These are phyloP conservation scores for Talaromyces sp. DNA, from an alignment of 2,329 filamentous ascomycete genomes.

Conservation along the genomic window DNA sequence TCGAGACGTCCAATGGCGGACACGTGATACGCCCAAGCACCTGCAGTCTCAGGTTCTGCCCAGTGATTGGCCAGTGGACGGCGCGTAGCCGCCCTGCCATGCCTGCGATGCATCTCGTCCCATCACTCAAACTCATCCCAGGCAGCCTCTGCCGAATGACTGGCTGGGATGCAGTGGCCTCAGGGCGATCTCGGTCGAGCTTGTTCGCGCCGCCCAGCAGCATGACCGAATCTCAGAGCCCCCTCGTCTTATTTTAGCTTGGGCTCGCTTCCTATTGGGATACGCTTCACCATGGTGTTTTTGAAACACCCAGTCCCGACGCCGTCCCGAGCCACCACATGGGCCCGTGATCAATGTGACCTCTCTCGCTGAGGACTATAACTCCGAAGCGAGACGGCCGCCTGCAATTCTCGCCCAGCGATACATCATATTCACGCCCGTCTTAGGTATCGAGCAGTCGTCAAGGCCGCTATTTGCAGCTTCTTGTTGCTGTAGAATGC, in stretches of 20 bases:
- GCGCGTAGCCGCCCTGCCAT: conserved; percentile 1
- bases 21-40: background rate
- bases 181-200: background rate
- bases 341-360: background rate
- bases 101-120: background rate
- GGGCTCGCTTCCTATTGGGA: background rate
- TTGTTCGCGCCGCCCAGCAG: background rate
- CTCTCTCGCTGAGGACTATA: background rate
- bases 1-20: background rate
- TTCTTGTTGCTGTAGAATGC: background rate
- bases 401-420: background rate
- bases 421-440: background rate
- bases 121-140: background rate
- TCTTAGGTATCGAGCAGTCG: background rate
- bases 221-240: background rate
- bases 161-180: background rate
- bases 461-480: background rate
- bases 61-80: conserved; percentile 5
- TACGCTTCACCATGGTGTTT: conserved; percentile 7
- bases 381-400: background rate
- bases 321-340: background rate
- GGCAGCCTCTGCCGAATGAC: background rate
- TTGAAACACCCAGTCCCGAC: conserved; percentile 5
- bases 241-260: background rate
- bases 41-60: background rate